phyloP scores from a whole-genome alignment of 2,329 filamentous ascomycete species.

The Aspergillus fumigatiaffinis region DNA sequence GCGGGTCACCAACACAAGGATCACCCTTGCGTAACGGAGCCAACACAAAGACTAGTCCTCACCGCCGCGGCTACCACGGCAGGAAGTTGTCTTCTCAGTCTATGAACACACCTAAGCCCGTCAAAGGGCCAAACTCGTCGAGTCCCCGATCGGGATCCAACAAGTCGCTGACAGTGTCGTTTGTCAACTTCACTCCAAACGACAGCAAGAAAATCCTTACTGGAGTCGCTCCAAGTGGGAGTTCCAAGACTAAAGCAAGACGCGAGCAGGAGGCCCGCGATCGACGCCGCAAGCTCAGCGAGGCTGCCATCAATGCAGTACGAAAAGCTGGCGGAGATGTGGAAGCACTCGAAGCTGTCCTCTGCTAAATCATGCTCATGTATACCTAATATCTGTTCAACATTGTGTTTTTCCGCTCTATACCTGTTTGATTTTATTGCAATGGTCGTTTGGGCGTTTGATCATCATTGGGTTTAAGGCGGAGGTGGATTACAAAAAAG shows the following conservation, averaged over 20 bases:
- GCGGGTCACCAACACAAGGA: conserved; percentile 27
- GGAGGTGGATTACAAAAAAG: conserved; percentile 7
- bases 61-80: conserved; percentile 33
- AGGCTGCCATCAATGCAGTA: conserved; percentile 42
- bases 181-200: conserved; percentile 85
- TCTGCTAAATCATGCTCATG: conserved; percentile 26
- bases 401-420: conserved; percentile 7
- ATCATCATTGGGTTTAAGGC: conserved; percentile 5
- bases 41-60: conserved; percentile 24
- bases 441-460: conserved; percentile 24
- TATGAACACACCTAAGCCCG: conserved; percentile 28
- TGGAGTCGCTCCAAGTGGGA: conserved; percentile 87
- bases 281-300: conserved; percentile 52
- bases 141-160: conserved; percentile 28
- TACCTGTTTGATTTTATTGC: conserved; percentile 19
- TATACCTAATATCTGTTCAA: conserved; percentile 3
- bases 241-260: conserved; percentile 89
- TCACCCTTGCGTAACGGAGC: conserved; percentile 22
- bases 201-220: conserved; percentile 77
- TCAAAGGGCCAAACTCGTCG: conserved; percentile 27
- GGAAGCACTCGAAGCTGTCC: conserved; percentile 39
- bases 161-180: conserved; percentile 53
- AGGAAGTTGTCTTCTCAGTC: conserved; percentile 39
- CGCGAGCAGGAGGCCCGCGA: conserved; percentile 84
- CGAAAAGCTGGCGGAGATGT: conserved; percentile 45